A percentile compares a stretch with the other conserved stretches of the same genome.
Evolutionary conservation across 768 basidiomycete genomes (phyloP).

Genomic region (Candolleomyces efflorescens): DNA sequence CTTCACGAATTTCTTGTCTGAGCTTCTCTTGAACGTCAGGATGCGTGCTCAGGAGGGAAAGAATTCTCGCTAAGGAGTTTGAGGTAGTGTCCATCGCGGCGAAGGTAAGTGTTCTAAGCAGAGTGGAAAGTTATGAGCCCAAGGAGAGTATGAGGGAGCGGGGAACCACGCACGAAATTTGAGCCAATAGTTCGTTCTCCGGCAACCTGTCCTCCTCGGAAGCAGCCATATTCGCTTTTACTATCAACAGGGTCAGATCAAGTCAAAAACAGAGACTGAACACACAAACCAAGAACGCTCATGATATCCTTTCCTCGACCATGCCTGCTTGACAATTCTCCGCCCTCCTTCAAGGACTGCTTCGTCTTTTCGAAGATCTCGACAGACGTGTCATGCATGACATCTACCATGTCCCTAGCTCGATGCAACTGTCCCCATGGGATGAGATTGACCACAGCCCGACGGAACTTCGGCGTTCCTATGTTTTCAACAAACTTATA

Average conservation of each 20-base stretch:
- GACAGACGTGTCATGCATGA: slow-evolving; percentile 28
- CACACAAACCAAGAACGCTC: slow-evolving; percentile 37
- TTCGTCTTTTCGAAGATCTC: slow-evolving; percentile 32
- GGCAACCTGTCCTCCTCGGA: slow-evolving; percentile 25
- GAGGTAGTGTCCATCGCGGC: slow-evolving; percentile 42
- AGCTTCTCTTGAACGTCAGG: slow-evolving; percentile 34
- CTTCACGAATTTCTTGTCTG: slow-evolving; percentile 28
- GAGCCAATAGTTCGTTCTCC: slow-evolving; percentile 36
- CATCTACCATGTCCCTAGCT: slow-evolving; percentile 26
- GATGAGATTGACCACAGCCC: slow-evolving; percentile 25
- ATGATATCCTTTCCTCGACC: slow-evolving; percentile 44
- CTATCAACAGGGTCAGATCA: slow-evolving; percentile 17
- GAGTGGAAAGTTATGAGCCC: too few relatives aligned
- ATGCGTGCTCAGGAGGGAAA: slow-evolving; percentile 28
- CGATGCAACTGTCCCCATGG: slow-evolving; percentile 24
- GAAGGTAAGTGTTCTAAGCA: slow-evolving; percentile 30
- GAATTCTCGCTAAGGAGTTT: slow-evolving; percentile 27
- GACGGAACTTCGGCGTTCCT: slow-evolving; percentile 21
- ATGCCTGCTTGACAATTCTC: slow-evolving; percentile 24
- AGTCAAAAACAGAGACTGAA: background rate
- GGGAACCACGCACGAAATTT: slow-evolving; percentile 18
- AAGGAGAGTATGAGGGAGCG: too few relatives aligned
- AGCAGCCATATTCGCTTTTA: slow-evolving; percentile 35
- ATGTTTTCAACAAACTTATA: slow-evolving; percentile 20
- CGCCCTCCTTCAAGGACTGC: slow-evolving; percentile 24